Evolutionary conservation across 768 basidiomycete species (phyloP), one percentile per base, ranked within the genome.

Genomic region (Amanita polypyramis): DNA sequence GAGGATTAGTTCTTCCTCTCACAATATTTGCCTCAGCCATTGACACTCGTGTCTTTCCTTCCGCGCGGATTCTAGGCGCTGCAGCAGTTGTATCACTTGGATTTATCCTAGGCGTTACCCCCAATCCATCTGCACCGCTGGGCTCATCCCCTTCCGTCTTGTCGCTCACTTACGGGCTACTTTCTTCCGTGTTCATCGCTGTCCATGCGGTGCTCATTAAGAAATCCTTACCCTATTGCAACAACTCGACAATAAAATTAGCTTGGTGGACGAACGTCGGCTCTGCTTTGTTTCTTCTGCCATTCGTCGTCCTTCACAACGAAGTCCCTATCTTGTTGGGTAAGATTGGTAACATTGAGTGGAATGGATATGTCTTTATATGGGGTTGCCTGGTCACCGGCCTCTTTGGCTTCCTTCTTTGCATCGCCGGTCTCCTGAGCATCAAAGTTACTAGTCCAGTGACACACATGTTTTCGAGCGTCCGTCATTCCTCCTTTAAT

Each of bases 401-500:
- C 14, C 52, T 81, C n/a, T 84, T 87, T 52, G 87, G 87, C 2
- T 91, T 89, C 67, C 60, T 89, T 51, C 78, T 91, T 33, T 86
- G 84, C 54, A 65, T 91, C 34, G 85, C 88, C 1, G 85, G 84
- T 17, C 64, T 89, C 55, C 66, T 91, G 52, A 85, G 82, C 58
- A 86, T 91, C 67, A 84, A 84, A 58, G 76, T 87, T 43, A 89
- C 86, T 12, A 84, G 81, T 49, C 87, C 87, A 4, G 74, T 91
- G 46, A 88, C 85, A 1, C 88, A 89, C 60, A 90, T 88, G 85
- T 85, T 90, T 64, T 81, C 80, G 12, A 82, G 75, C 53, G 84
- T 85, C 56, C 60, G 80, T 70, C 15, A 36, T 5, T 43, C 23
- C 15, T 9, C 43, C n/a, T 33, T 54, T 39, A 50, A 29, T 33